phyloP scores from a whole-genome alignment of 768 basidiomycete genomes.

The Macrolepiota dolichaula region DNA sequence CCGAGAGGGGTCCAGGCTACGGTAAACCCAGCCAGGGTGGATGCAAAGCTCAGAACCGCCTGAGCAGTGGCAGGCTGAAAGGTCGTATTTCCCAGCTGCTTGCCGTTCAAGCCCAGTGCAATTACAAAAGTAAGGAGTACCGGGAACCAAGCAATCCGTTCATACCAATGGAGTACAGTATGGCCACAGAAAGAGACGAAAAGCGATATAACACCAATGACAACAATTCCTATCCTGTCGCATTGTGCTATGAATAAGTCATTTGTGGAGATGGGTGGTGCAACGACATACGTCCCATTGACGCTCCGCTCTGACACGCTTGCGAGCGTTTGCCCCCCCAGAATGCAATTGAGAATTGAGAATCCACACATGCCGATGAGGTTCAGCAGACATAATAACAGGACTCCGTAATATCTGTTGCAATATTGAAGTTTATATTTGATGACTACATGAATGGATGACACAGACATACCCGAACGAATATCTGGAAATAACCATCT shows the following conservation, averaged over 20 bases:
- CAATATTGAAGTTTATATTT: not conserved
- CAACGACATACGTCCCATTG: conserved; percentile 26
- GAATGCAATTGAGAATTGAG: conserved; percentile 57
- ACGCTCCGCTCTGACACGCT: conserved; percentile 24
- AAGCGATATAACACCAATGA: conserved; percentile 68
- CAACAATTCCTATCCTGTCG: conserved; percentile 74
- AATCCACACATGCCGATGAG: conserved; percentile 54
- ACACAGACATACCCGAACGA: conserved; percentile 29
- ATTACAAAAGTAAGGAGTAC: conserved; percentile 72
- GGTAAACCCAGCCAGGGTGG: conserved; percentile 72
- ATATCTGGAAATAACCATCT: conserved; percentile 70
- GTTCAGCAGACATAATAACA: conserved; percentile 47
- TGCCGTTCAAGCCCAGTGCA: conserved; percentile 69
- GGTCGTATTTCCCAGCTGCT: conserved; percentile 54
- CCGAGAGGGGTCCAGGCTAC: conserved; percentile 59
- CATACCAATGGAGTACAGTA: conserved; percentile 56
- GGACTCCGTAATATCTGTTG: conserved; percentile 46
- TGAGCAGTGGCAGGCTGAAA: conserved; percentile 51
- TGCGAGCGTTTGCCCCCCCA: conserved; percentile 45
- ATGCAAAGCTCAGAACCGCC: conserved; percentile 60
- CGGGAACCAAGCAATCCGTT: conserved; percentile 74
- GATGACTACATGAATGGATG: not conserved
- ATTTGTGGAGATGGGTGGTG: not conserved
- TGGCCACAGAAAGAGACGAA: conserved; percentile 61
- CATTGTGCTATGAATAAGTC: not conserved